Conservation (phyloP, 345 rosid genomes). For the Dipteronia sinensis region DNA sequence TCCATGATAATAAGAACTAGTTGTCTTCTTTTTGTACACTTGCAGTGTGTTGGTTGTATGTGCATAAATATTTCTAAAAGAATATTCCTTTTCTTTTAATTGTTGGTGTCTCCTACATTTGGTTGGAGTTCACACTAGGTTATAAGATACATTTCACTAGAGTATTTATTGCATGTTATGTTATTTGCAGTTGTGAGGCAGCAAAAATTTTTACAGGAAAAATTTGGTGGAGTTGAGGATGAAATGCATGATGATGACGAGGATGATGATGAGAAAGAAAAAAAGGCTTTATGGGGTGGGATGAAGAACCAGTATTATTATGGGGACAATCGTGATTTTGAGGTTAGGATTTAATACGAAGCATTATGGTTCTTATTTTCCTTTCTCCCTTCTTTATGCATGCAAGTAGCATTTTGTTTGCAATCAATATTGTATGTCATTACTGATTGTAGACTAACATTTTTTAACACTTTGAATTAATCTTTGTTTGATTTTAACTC, state of each 20-base stretch:
- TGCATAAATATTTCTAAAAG: not conserved
- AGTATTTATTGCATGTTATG: not conserved
- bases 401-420: not conserved
- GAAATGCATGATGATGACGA: slow-evolving; percentile 66
- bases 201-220: slow-evolving; percentile 52
- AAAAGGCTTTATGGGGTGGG: slow-evolving; percentile 54
- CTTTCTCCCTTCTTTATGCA: not conserved
- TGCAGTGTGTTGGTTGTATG: not conserved
- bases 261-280: slow-evolving; percentile 49
- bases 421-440: not conserved
- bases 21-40: not conserved
- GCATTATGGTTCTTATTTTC: not conserved
- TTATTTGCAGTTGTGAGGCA: slow-evolving; percentile 62
- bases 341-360: slow-evolving; percentile 40
- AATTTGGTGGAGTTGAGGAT: slow-evolving; percentile 72
- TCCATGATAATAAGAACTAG: not conserved
- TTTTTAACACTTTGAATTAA: not conserved
- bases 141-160: not conserved
- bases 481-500: not conserved
- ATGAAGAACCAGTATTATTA: slow-evolving; percentile 39
- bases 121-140: not conserved
- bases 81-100: not conserved
- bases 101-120: not conserved
- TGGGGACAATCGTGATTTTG: slow-evolving; percentile 61
- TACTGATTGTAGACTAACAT: not conserved